Base-by-base conservation (phyloP, 352 stramenopile genomes). In the Hyaloperonospora brassicae region DNA sequence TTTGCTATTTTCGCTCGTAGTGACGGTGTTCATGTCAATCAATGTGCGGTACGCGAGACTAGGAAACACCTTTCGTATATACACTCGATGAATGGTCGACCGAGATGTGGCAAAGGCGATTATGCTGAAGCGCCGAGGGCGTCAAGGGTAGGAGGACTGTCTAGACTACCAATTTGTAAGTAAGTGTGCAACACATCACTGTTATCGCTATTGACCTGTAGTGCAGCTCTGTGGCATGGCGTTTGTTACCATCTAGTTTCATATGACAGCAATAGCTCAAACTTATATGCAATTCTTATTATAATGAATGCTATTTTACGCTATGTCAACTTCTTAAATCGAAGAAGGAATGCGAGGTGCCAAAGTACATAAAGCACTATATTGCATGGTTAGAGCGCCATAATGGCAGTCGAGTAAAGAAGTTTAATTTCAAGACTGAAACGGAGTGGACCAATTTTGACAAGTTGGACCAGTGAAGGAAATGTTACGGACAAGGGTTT, bases 101-200 rank as follows among this genome's bases (percentile, higher is more conserved):
- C 50, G 50, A 12, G 12, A 45, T 12, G 44, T 64, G 24, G 57
- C 23, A 1, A 55, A 56, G 34, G 55, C 47, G 1, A 56, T 62
- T 13, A 51, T 62, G 47, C 39, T 61, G 2, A 55, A 54, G 45
- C 43, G 44, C 9, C 27, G 50, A 22, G 40, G 41, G 0, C 48
- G n/a, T n/a, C n/a, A n/a, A n/a, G n/a, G n/a, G n/a, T n/a, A 56
- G 24, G 31, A 51, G 10, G 44, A 59, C 11, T 64, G 57, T 40
- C 25, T 39, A n/a, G 50, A 54, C 23, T 64, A 46, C 25, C 57
- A 59, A 22, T 46, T 64, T 25, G 57, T 1, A 64, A 64, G 38
- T 50, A 64, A 25, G 6, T 22, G 13, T 27, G 35, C 10, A 64
- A 59, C 13, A 52, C 50, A 23, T 60, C 47, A 6, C 35, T 10